Conservation (phyloP, 306 rosid genomes). For the Heteromeles arbutifolia region DNA sequence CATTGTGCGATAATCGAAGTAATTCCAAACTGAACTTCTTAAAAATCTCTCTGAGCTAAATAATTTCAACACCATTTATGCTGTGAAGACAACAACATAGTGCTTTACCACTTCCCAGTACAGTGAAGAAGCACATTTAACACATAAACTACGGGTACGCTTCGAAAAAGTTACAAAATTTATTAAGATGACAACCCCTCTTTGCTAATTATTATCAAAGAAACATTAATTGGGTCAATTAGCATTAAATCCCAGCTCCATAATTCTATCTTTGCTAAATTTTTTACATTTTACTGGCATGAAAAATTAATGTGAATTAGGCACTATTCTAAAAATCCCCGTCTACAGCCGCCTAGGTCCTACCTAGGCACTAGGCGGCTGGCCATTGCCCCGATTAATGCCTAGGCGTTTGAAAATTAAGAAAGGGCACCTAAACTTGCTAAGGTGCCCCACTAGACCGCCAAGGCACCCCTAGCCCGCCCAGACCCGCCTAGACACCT, state of each 20-base stretch:
- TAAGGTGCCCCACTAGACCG: no score
- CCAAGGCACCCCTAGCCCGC: no score
- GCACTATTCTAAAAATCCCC: background rate
- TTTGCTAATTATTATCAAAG: background rate
- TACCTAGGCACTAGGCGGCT: rapidly evolving
- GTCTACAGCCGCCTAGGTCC: rapidly evolving
- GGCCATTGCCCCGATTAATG: no score
- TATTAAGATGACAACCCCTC: background rate
- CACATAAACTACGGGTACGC: background rate
- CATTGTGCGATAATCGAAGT: background rate
- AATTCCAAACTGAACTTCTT: background rate
- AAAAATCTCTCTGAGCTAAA: background rate
- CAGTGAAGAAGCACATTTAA: background rate
- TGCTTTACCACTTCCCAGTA: background rate
- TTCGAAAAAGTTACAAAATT: background rate
- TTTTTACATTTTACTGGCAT: background rate
- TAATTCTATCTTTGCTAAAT: background rate
- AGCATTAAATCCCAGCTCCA: background rate
- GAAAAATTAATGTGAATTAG: background rate
- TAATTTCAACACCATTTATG: background rate
- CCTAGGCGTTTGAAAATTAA: no score
- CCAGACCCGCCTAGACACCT: no score
- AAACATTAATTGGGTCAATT: no score
- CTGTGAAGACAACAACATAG: background rate
- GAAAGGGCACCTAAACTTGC: no score